Evolutionary conservation across 306 rosid species (phyloP).

Genomic region (Ormosia emarginata): DNA sequence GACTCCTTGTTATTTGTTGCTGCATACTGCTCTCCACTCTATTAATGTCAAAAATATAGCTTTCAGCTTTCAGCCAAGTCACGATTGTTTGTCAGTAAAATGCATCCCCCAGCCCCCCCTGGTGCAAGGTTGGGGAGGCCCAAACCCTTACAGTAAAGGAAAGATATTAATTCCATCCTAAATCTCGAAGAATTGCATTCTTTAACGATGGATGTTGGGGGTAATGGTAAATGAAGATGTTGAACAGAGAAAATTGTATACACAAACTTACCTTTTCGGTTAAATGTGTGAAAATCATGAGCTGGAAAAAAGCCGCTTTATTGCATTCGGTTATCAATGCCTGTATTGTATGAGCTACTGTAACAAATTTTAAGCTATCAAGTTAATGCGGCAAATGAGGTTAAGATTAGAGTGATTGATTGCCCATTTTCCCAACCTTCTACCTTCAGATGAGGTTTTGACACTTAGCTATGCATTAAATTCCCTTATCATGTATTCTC

Average conservation of each 20-base stretch:
- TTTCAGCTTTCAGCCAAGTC: constrained; percentile 30
- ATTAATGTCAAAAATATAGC: neutral
- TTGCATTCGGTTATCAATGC: neutral
- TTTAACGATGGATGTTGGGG: neutral
- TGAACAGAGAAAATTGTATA: neutral
- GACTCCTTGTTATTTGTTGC: constrained; percentile 13
- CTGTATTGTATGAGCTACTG: neutral
- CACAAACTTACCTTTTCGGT: neutral
- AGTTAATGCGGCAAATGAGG: neutral
- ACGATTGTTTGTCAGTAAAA: neutral
- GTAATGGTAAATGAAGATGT: neutral
- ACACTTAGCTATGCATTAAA: neutral
- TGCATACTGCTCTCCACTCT: neutral
- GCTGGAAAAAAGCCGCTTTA: neutral
- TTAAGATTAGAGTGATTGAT: neutral
- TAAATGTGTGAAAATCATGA: neutral
- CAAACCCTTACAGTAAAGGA: neutral
- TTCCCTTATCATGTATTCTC: neutral
- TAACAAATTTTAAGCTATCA: neutral
- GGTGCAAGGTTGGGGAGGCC: neutral
- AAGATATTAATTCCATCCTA: neutral
- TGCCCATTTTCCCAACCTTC: neutral
- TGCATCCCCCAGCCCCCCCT: neutral
- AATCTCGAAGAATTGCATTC: neutral
- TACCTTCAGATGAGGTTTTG: neutral